Conservation (phyloP, 108 stramenopile genomes). For the Cyclotella distinguenda region DNA sequence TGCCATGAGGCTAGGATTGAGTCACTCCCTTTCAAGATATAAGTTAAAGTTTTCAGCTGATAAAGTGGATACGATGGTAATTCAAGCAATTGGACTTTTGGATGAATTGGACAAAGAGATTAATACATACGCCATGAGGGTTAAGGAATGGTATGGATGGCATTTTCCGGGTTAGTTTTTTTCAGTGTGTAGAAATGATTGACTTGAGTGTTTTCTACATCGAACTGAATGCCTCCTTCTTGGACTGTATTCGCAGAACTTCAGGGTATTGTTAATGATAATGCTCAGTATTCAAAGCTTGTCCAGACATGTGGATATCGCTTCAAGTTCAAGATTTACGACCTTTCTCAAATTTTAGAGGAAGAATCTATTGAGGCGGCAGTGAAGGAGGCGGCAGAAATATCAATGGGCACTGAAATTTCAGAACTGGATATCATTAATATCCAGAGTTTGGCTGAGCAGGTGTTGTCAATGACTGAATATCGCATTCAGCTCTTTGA, state of each 20-base stretch:
- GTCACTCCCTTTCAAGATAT: constrained; percentile 95
- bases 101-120: constrained; percentile 99
- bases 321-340: constrained; percentile 74
- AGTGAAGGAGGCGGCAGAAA: constrained; percentile 98
- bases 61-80: constrained; percentile 99
- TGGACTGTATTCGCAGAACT: constrained; percentile 60
- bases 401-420: constrained; percentile 99
- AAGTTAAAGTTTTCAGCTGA: constrained; percentile 99
- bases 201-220: background rate
- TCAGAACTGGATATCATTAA: constrained; percentile 92
- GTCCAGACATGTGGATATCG: constrained; percentile 92
- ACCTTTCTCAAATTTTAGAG: constrained; percentile 91
- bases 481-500: constrained; percentile 98
- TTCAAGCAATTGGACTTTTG: constrained; percentile 99
- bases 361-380: constrained; percentile 83
- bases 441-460: constrained; percentile 91
- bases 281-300: constrained; percentile 94
- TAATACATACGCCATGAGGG: constrained; percentile 99
- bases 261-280: constrained; percentile 94
- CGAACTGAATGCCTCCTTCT: background rate
- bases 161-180: constrained; percentile 90
- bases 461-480: constrained; percentile 96
- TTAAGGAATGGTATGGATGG: constrained; percentile 99
- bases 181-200: background rate
- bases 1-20: constrained; percentile 96